Evolutionary conservation across 2,329 filamentous ascomycete genomes (phyloP).

Genomic region (Pseudogymnoascus sp.): DNA sequence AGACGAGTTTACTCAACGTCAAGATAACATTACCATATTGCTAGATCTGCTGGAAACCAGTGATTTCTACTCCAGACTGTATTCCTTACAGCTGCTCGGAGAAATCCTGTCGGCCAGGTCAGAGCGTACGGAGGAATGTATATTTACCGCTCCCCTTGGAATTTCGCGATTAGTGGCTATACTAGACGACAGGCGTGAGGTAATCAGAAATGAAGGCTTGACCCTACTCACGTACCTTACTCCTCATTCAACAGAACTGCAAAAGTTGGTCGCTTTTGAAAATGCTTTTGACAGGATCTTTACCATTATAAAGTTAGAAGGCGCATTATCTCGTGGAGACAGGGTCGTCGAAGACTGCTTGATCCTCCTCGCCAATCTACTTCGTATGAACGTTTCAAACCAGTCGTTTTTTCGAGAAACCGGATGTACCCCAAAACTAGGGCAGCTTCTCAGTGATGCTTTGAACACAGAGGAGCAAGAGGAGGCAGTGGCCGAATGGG

Average conservation of each 20-base stretch:
- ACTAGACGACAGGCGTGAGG: constrained; percentile 79
- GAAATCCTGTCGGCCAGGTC: constrained; percentile 80
- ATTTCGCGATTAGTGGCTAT: constrained; percentile 79
- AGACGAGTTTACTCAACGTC: constrained; percentile 94
- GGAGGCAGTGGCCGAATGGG: constrained; percentile 64
- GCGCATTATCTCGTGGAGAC: constrained; percentile 73
- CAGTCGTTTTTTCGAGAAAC: constrained; percentile 92
- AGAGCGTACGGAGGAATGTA: constrained; percentile 89
- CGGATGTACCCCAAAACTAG: constrained; percentile 68
- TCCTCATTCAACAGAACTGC: constrained; percentile 76
- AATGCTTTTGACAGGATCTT: constrained; percentile 88
- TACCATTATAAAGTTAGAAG: constrained; percentile 72
- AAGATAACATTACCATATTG: constrained; percentile 91
- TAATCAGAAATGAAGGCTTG: constrained; percentile 80
- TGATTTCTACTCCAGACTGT: constrained; percentile 87
- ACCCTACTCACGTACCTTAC: constrained; percentile 84
- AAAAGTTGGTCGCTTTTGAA: constrained; percentile 93
- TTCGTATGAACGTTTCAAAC: constrained; percentile 82
- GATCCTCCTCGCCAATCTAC: constrained; percentile 80
- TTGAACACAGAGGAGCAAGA: constrained; percentile 49
- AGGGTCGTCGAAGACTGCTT: constrained; percentile 89
- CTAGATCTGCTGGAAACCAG: constrained; percentile 80
- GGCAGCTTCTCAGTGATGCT: constrained; percentile 58
- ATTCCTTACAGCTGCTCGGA: constrained; percentile 81
- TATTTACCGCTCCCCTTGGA: constrained; percentile 81